Evolutionary conservation across 2,329 filamentous ascomycete genomes (phyloP).

Genomic region (Drechmeria coniospora): DNA sequence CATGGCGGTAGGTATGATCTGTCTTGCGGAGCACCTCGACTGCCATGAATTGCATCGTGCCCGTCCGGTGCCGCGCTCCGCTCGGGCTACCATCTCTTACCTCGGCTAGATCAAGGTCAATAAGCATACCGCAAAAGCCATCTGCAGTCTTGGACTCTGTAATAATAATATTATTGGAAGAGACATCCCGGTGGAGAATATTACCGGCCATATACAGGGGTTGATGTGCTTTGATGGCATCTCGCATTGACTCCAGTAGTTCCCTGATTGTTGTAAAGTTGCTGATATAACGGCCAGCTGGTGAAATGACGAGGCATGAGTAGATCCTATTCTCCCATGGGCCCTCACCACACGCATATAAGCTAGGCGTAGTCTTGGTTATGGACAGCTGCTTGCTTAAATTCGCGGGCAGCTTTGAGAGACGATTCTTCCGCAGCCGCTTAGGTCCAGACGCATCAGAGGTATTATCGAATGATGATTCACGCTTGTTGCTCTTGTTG

Average conservation of each 20-base stretch:
- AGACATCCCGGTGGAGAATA: not conserved
- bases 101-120: conserved; percentile 7
- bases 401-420: conserved; percentile 1
- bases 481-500: not conserved
- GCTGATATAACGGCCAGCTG: conserved; percentile 3
- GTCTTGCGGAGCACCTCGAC: conserved; percentile 15
- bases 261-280: conserved; percentile 1
- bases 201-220: conserved; percentile 1
- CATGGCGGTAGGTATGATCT: conserved; percentile 10
- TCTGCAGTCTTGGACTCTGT: conserved; percentile 1
- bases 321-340: conserved; percentile 2
- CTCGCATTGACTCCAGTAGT: conserved; percentile 2
- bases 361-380: conserved; percentile 1
- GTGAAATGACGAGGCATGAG: conserved; percentile 4
- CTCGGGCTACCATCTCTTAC: conserved; percentile 7
- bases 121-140: conserved; percentile 11
- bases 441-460: not conserved
- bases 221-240: conserved; percentile 3
- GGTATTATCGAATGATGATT: conserved; percentile 1
- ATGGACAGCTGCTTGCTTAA: not conserved
- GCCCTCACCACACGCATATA: conserved; percentile 2
- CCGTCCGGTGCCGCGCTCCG: conserved; percentile 10
- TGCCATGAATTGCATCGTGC: conserved; percentile 18
- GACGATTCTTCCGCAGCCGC: conserved; percentile 3
- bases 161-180: not conserved